A percentile compares a stretch with the other conserved stretches of the same genome.
phyloP scores from a whole-genome alignment of 768 basidiomycete species.

The Leccinum ochraceum region DNA sequence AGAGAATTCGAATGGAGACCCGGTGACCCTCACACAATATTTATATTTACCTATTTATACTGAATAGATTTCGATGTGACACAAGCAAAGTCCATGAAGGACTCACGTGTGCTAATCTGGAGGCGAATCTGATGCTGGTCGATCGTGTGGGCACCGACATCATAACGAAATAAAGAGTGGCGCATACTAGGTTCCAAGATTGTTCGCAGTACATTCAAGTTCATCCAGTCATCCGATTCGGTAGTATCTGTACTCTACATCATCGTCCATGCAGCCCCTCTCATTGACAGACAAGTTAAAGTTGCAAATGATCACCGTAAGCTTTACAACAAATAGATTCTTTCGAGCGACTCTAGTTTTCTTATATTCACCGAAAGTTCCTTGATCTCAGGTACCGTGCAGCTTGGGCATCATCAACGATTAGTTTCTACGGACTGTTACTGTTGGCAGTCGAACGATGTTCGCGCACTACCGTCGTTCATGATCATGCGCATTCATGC shows the following conservation, averaged over 20 bases:
- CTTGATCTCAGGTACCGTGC: too few species aligned
- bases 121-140: background rate
- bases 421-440: too few species aligned
- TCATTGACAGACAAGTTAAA: constrained; percentile 9
- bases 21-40: too few species aligned
- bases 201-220: background rate
- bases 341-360: constrained; percentile 36
- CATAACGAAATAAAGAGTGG: background rate
- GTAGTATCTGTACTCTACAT: constrained; percentile 72
- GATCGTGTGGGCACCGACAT: background rate
- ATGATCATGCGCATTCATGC: background rate
- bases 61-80: background rate
- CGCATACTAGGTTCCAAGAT: background rate
- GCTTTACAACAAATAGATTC: constrained; percentile 59
- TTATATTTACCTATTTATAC: background rate
- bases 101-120: background rate
- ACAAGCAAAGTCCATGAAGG: background rate
- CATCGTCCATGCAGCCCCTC: constrained; percentile 39
- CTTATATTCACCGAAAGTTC: too few species aligned
- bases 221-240: constrained; percentile 56
- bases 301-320: constrained; percentile 8
- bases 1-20: too few species aligned
- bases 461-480: too few species aligned
- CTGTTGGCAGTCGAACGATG: too few species aligned
- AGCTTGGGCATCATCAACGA: too few species aligned